Evolutionary conservation across 495 filamentous ascomycete species (phyloP).

Genomic region (Aspergillus incahuasiensis): DNA sequence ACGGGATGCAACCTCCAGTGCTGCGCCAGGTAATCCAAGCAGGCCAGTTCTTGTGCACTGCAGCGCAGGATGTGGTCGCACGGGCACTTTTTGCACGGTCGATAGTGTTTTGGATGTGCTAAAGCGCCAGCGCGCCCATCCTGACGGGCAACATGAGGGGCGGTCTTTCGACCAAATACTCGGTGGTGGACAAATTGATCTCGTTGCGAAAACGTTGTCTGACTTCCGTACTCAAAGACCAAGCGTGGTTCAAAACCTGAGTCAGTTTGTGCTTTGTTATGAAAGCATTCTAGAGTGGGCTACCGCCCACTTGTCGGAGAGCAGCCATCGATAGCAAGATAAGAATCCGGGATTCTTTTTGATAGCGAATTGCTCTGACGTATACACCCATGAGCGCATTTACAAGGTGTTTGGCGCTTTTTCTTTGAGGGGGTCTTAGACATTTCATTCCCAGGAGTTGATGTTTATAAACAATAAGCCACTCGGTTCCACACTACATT

Average conservation of each 20-base stretch:
- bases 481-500: too few species aligned
- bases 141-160: background rate
- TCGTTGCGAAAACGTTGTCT: slow-evolving; percentile 80
- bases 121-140: slow-evolving; percentile 61
- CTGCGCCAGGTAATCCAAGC: slow-evolving; percentile 35
- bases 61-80: slow-evolving; percentile 91
- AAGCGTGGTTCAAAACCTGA: slow-evolving; percentile 95
- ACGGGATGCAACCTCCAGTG: slow-evolving; percentile 30
- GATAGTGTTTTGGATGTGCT: slow-evolving; percentile 93
- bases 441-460: background rate
- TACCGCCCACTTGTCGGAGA: slow-evolving; percentile 37
- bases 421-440: background rate
- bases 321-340: background rate
- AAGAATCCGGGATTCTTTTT: too few species aligned
- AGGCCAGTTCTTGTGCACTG: slow-evolving; percentile 90
- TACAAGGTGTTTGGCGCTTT: slow-evolving; percentile 14
- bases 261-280: slow-evolving; percentile 95
- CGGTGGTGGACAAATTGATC: slow-evolving; percentile 58
- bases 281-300: slow-evolving; percentile 93
- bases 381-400: slow-evolving; percentile 16
- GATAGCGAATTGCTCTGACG: slow-evolving; percentile 1
- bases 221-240: slow-evolving; percentile 84
- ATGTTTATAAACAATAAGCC: background rate
- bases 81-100: slow-evolving; percentile 93
- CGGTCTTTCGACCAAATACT: slow-evolving; percentile 49